A percentile compares a stretch with the other conserved stretches of the same genome.
Conservation (phyloP, 1,139 yeast genomes). For the Hemisphaericaspora xylofermentans region DNA sequence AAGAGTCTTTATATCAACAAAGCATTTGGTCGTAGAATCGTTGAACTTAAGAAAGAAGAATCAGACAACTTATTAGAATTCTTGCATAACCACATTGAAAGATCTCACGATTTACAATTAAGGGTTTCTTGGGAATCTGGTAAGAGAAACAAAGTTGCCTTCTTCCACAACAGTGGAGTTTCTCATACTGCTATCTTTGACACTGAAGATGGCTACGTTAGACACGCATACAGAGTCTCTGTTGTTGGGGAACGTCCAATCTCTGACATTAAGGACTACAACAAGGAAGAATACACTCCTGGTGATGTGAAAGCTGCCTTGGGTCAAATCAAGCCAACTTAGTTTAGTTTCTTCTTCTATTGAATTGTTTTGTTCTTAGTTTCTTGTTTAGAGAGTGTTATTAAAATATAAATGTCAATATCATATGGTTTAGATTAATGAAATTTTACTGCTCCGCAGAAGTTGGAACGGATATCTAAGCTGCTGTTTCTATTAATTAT, state of each 20-base stretch:
- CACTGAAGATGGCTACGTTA: conserved; percentile 32
- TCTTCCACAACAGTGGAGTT: conserved; percentile 49
- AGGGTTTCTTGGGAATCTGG: conserved; percentile 54
- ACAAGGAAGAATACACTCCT: conserved; percentile 34
- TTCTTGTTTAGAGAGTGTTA: too few species aligned
- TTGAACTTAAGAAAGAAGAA: conserved; percentile 57
- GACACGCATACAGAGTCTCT: conserved; percentile 46
- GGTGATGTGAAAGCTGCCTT: conserved; percentile 43
- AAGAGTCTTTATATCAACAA: conserved; percentile 54
- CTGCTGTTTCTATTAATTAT: too few species aligned
- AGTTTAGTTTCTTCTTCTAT: not conserved
- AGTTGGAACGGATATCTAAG: too few species aligned
- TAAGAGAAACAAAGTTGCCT: conserved; percentile 49
- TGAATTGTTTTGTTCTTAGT: not conserved
- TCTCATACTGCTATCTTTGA: conserved; percentile 45
- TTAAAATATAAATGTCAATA: too few species aligned
- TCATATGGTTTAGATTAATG: too few species aligned
- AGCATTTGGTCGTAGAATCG: conserved; percentile 54
- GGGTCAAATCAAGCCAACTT: conserved; percentile 17
- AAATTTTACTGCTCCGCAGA: too few species aligned
- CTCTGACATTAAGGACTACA: conserved; percentile 32
- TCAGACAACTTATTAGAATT: conserved; percentile 50
- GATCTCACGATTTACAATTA: conserved; percentile 52
- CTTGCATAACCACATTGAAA: conserved; percentile 47
- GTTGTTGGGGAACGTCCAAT: conserved; percentile 52